Base-by-base conservation (phyloP, 805 yeast species). In the Yarrowia porcina region DNA sequence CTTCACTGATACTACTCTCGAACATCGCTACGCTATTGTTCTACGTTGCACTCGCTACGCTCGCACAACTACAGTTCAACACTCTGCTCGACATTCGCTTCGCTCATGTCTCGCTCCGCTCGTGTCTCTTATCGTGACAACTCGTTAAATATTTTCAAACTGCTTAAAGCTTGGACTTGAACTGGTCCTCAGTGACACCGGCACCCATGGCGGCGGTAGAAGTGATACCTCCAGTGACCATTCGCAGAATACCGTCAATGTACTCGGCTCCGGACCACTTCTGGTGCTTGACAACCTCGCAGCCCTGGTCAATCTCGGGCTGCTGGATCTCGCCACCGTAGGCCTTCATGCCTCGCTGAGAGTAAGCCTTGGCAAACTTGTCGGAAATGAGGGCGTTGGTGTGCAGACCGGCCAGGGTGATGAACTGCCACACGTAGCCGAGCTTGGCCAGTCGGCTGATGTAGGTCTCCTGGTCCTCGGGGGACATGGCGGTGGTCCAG, bases 261-360 rank as follows among this genome's bases (percentile, higher is more conserved):
- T 90, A 92, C 77, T 90, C 96, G 30, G 98, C 98, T 74, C 98
- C 98, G 44, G 97, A 90, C 98, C 98, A 93, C 77, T 92, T 90
- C 78, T 93, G 98, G 77, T 93, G 98, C 82, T 91, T 93, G 67
- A 93, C 96, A 65, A 93, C 96, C 76, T 93, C 98, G 68, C 92
- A 97, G 67, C 90, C 92, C 65, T 80, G 80, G 70, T 87, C 90
- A 75, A 92, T 89, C 80, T 93, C 98, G 65, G 85, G 88, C 66
- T 86, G 83, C 79, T 93, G 98, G 65, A 93, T 87, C 67, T 80
- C 80, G 74, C 86, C 87, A 64, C 97, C 98, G 74, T 93, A 93
- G 8, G 97, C 97, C 77, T 87, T 88, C 98, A 93, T 93, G 69
- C 97, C 98, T 69, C 83, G 82, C 74, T 83, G 79, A 63, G 90